Percentiles rank a stretch among this genome's conserved stretches.
These are phyloP conservation scores for Isoetes engelmannii DNA, from an alignment of 83 land plant species.

Conservation along the genomic window DNA sequence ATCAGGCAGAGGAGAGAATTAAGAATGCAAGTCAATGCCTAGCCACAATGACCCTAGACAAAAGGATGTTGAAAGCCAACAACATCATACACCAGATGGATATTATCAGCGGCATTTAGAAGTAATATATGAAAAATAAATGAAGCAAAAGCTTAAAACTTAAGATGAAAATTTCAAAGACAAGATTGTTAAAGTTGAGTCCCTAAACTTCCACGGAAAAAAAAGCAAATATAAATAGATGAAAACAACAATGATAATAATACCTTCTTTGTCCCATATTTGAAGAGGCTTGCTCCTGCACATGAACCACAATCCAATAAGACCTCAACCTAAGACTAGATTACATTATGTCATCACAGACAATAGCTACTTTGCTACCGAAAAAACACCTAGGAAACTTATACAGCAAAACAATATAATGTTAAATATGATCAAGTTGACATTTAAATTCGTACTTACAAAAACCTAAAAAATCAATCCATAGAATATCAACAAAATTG, in stretches of 20 bases:
- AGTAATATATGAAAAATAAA: not conserved
- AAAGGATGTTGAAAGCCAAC: no score
- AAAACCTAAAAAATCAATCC: no score
- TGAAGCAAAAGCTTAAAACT: not conserved
- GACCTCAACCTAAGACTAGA: conserved; percentile 11
- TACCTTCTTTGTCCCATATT: conserved; percentile 98
- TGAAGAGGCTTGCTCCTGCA: conserved; percentile 92
- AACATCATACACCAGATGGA: not conserved
- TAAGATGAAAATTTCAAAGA: not conserved
- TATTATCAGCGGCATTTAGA: not conserved
- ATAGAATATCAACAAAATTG: no score
- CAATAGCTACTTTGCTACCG: not conserved
- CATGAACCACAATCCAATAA: no score
- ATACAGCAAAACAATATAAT: not conserved
- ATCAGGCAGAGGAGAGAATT: conserved; percentile 9
- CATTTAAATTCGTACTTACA: no score
- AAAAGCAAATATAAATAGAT: not conserved
- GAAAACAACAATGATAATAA: not conserved
- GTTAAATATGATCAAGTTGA: not conserved
- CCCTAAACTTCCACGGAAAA: not conserved
- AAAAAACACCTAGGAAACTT: conserved; percentile 2
- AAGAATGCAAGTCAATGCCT: not conserved
- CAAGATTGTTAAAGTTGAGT: not conserved
- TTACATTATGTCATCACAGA: conserved; percentile 3
- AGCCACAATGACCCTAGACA: not conserved